Evolutionary conservation across 305 asterid species (phyloP), one percentile per base, ranked within the genome.

Genomic region (Fraxinus xanthoxyloides): DNA sequence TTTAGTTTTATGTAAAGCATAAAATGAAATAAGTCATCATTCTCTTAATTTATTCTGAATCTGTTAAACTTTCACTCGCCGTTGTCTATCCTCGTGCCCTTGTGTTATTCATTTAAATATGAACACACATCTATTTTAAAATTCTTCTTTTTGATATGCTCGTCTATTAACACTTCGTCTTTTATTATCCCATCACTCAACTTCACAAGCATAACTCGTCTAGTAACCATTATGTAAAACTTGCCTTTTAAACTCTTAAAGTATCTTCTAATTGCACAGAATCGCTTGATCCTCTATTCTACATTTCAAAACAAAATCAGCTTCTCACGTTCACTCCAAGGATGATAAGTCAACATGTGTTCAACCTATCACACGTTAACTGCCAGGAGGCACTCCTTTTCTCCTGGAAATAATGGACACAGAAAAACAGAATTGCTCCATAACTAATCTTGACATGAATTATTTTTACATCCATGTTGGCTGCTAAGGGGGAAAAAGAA

Each of bases 391-490:
- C 51, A 38, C 4, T 75, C 28, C 72, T 10, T 30, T 40, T 19
- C 26, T 35, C 51, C 40, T 17, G 21, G 5, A 36, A 75, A 51
- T 1, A 40, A 75, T 28, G 61, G 34, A 65, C 43, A 40, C 26
- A 79, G 76, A 51, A 19, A 75, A 30, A 75, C 40, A 38, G 54
- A 81, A 78, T 77, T 28, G 35, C 80, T 83, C 67, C 54, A 76
- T 28, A 32, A 56, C 34, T 56, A 3, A 36, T 30, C 40, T 69
- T 69, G 23, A 6, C 40, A 13, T 15, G 21, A 13, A 31, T 13
- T 69, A 69, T 31, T 69, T 40, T 6, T 12, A 15, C 75, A 5
- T 69, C 46, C n/a, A 34, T 23, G 76, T 13, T 78, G 63, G 72
- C 59, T 12, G 48, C 56, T 35, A 77, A 21, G 15, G 67, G 59